Evolutionary conservation across 805 yeast species (phyloP), one percentile per base, ranked within the genome.

Genomic region (Kuraishia cidri): DNA sequence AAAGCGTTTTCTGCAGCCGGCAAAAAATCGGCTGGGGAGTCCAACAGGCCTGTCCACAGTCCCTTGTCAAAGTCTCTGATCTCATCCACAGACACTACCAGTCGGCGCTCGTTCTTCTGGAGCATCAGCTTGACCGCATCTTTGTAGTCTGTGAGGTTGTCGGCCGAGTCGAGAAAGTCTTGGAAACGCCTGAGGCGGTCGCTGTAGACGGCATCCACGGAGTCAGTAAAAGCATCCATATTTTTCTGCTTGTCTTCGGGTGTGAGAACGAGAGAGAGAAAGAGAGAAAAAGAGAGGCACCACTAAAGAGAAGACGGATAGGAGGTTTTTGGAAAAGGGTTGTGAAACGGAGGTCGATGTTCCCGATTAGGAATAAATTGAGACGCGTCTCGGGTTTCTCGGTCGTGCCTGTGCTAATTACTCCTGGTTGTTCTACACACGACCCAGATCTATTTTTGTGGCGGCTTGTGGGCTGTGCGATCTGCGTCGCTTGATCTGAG

Each of bases 1-100:
- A 92, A 61, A 1, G 96, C 97, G 35, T 79, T 67, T 50, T 88
- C 94, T 35, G 88, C 79, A 5, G 97, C 86, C 4, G 97, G 97
- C 19, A 90, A 61, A 45, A 55, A 88, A 34, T 86, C 95, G 1
- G 94, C 76, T 0, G 98, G 98, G 14, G 62, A 62, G 35, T 72
- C 63, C 34, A 92, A 58, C 7, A 87, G 48, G 1, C 97, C 94
- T 2, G 55, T 52, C 82, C 97, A 92, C 42, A 78, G 73, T 2
- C 70, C 75, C 33, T 72, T 62, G 57, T 88, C 94, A 50, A 82
- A 88, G 32, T 79, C 88, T 44, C 97, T 69, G 13, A 92, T 54
- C 42, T 90, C 97, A 56, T 92, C 98, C 27, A 92, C 64, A 11
- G 87, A 75, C 3, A 90, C 79, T 2, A 68, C 62, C 28, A 90